Base-by-base conservation (phyloP, 2,329 filamentous ascomycete genomes). In the Teratosphaeria viscida region DNA sequence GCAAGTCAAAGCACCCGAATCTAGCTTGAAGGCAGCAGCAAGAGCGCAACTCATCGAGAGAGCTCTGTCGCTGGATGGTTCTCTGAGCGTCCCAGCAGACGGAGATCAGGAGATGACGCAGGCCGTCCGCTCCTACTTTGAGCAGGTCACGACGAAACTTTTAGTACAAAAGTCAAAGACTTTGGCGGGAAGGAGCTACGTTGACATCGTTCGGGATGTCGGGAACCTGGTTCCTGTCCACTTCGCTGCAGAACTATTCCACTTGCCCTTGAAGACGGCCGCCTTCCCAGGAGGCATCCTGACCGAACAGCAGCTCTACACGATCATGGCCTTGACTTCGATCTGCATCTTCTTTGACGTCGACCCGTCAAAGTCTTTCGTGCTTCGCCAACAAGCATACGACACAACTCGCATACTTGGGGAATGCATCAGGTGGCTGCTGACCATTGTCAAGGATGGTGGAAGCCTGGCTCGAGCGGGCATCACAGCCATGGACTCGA, bases 221-320 rank as follows among this genome's bases (percentile, higher is more conserved):
- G 78, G 79, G 62, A 82, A 82, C 60, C 71, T 81, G 10, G 77
- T 75, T 3, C 80, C 82, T 64, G 77, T 81, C 3, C 79, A 82
- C 67, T 83, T 84, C 67, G 78, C 76, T 59, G 74, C 81, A 0
- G 77, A 78, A 58, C 69, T 84, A 27, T 84, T 83, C 71, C 78
- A 77, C 63, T 70, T 84, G 6, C 81, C 82, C 0, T 69, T 84
- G 35, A 83, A 83, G 69, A 82, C 79, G 0, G 74, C 77, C 2
- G 73, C 78, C 3, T 76, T 78, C 19, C 79, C 79, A 0, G 68
- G 71, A 56, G 81, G 80, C 16, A 70, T 82, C 35, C 82, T 81
- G 66, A 79, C 77, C 1, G 81, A 83, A 64, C 70, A 75, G 12
- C 78, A 84, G 61, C 71, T 84, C 14, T 81, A 82, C 64, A 71